Evolutionary conservation across 257 asterid species (phyloP).

Genomic region (Haberlea rhodopensis): DNA sequence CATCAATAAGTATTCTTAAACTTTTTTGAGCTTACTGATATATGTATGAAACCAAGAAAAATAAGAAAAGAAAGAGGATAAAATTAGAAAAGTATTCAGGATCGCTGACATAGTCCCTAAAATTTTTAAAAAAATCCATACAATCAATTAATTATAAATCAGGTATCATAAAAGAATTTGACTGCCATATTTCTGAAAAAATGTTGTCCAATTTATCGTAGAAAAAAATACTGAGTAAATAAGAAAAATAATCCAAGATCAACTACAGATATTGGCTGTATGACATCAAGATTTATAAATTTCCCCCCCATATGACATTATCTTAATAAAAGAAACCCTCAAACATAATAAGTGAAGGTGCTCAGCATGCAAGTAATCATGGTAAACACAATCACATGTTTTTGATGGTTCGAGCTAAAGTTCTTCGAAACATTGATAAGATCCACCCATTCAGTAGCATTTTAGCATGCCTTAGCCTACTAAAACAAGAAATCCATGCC

Average conservation of each 20-base stretch:
- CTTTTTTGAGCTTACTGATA: too few relatives aligned
- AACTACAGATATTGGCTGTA: neutral
- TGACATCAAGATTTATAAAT: constrained; percentile 18
- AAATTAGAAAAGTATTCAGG: too few relatives aligned
- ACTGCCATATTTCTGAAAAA: too few relatives aligned
- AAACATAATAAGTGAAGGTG: constrained; percentile 25
- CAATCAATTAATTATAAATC: too few relatives aligned
- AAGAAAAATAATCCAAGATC: constrained; percentile 1
- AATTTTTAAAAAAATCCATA: too few relatives aligned
- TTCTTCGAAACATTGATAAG: neutral
- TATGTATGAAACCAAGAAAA: too few relatives aligned
- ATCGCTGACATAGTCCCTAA: too few relatives aligned
- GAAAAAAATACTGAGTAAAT: neutral
- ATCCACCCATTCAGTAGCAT: neutral
- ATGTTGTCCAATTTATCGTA: neutral
- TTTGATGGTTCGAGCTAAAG: too few relatives aligned
- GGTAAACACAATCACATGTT: constrained; percentile 12
- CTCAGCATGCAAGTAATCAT: constrained; percentile 24
- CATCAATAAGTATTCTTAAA: too few relatives aligned
- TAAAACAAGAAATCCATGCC: neutral
- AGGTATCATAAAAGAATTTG: too few relatives aligned
- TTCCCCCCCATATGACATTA: too few relatives aligned
- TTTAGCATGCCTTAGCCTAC: neutral
- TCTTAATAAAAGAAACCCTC: constrained; percentile 11
- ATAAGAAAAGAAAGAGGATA: too few relatives aligned